Conservation (phyloP, 2,329 filamentous ascomycete species). For the Tolypocladium sp. region DNA sequence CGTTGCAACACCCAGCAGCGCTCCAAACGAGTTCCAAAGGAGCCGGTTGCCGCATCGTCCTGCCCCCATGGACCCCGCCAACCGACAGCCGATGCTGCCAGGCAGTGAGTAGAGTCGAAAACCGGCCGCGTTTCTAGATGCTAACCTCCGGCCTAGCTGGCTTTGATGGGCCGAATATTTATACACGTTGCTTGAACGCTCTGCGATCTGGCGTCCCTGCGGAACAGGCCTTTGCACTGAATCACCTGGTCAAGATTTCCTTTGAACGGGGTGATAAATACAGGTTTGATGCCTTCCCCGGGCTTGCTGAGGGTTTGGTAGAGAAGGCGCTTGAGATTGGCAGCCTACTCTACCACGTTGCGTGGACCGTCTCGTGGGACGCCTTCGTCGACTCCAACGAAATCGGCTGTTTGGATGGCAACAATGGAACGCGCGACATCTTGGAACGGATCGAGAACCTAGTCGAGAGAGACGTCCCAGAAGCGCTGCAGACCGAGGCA, state of each 20-base stretch:
- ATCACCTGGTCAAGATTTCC: constrained; percentile 91
- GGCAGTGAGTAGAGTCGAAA: constrained; percentile 43
- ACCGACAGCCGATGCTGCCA: constrained; percentile 44
- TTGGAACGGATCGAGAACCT: constrained; percentile 63
- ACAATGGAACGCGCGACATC: constrained; percentile 40
- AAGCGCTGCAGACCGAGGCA: constrained; percentile 63
- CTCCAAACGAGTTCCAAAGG: constrained; percentile 52
- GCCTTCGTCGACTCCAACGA: constrained; percentile 43
- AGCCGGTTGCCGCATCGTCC: constrained; percentile 32
- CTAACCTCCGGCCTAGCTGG: constrained; percentile 29
- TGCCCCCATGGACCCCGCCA: constrained; percentile 13
- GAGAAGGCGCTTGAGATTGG: constrained; percentile 76
- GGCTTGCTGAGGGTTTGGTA: constrained; percentile 78
- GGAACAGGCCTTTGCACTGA: constrained; percentile 87
- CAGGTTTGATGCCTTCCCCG: constrained; percentile 84
- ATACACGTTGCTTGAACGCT: constrained; percentile 76
- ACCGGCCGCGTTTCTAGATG: neutral
- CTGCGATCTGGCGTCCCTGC: constrained; percentile 69
- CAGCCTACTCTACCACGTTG: constrained; percentile 69
- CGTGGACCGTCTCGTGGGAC: constrained; percentile 70
- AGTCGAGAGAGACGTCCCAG: constrained; percentile 47
- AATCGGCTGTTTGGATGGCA: constrained; percentile 32
- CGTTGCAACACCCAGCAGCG: constrained; percentile 66
- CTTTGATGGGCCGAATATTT: constrained; percentile 79
- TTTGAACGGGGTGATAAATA: constrained; percentile 93